Conservation (phyloP, 2,329 filamentous ascomycete genomes). For the Ophiognomonia clavigignenti-juglandacearum region DNA sequence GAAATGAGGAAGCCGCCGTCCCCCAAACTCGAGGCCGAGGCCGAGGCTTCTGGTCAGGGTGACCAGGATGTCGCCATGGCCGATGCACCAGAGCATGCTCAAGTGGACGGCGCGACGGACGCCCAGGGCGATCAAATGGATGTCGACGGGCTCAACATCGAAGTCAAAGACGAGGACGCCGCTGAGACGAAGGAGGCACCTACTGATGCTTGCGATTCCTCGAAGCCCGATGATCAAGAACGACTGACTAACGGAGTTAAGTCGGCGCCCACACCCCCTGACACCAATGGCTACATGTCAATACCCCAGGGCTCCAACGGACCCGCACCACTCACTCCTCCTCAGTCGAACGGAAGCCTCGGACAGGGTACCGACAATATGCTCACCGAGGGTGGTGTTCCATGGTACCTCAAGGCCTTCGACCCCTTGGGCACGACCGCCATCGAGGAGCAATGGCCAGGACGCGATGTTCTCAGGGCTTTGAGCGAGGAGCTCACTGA, state of each 20-base stretch:
- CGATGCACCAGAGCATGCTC: conserved; percentile 37
- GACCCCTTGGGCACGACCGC: conserved; percentile 76
- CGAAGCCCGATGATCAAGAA: conserved; percentile 20
- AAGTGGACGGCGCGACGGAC: conserved; percentile 28
- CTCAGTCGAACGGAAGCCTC: conserved; percentile 58
- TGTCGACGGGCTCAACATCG: conserved; percentile 20
- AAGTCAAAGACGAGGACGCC: conserved; percentile 29
- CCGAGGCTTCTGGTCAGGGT: conserved; percentile 34
- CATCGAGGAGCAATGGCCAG: conserved; percentile 68
- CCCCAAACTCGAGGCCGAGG: conserved; percentile 24
- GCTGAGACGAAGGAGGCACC: conserved; percentile 25
- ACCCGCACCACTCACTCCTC: conserved; percentile 58
- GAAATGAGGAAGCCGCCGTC: conserved; percentile 44
- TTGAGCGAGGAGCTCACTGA: conserved; percentile 88
- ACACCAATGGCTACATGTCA: conserved; percentile 40
- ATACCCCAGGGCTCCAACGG: conserved; percentile 26
- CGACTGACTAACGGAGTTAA: conserved; percentile 25
- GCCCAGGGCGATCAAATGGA: conserved; percentile 25
- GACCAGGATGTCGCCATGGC: conserved; percentile 47
- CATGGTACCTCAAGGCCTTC: conserved; percentile 84
- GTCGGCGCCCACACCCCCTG: conserved; percentile 40
- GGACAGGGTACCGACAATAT: conserved; percentile 44
- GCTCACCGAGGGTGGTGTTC: conserved; percentile 69
- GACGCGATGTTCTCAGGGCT: conserved; percentile 58
- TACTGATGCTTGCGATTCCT: conserved; percentile 24